Base-by-base conservation (phyloP, 2,329 filamentous ascomycete genomes). In the Fusarium udum region DNA sequence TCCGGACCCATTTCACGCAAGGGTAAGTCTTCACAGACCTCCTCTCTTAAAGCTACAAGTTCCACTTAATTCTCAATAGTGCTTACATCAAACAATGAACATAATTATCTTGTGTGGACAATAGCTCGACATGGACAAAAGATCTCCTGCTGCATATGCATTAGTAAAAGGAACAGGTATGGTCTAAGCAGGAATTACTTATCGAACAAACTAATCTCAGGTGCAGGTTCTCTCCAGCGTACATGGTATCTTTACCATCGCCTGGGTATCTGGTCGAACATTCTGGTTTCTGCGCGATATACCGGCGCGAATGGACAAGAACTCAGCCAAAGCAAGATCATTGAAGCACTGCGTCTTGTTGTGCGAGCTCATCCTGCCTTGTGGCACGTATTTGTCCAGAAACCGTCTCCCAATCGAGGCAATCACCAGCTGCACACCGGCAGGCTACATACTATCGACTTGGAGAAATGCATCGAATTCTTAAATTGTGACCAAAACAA, bases 271-370 rank as follows among this genome's bases (percentile, higher is more conserved):
- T 71, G 71, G 40, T 61, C 72, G 4, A 75, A 75, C 20, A 43
- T 75, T 26, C n/a, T 75, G 7, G 32, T 73, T n/a, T 75, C 73
- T 3, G 73, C 73, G 4, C 73, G 61, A 26, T 75, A 75, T 34
- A 37, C 2, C 6, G 6, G 10, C 13, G 14, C 7, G 2, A 7
- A 42, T 34, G 57, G 57, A 20, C n/a, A 34, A 18, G 18, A 18
- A 0, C 28, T 60, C 5, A 34, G 18, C 5, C 13, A 18, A 8
- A 11, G 6, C 18, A 7, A 5, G 5, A 34, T 60, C 18, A 14
- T 24, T 37, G 10, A 16, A 45, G 48, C 59, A 60, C 36, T 60
- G 1, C 36, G 34, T 5, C 4, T 26, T 11, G 57, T 60, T 60
- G 13, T 53, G 16, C 36, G n/a, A 32, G n/a, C 26, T 14, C 57